A percentile compares a stretch with the other conserved stretches of the same genome.
Conservation (phyloP, 225 moss, liverwort and hornwort genomes). For the Asterella californica region DNA sequence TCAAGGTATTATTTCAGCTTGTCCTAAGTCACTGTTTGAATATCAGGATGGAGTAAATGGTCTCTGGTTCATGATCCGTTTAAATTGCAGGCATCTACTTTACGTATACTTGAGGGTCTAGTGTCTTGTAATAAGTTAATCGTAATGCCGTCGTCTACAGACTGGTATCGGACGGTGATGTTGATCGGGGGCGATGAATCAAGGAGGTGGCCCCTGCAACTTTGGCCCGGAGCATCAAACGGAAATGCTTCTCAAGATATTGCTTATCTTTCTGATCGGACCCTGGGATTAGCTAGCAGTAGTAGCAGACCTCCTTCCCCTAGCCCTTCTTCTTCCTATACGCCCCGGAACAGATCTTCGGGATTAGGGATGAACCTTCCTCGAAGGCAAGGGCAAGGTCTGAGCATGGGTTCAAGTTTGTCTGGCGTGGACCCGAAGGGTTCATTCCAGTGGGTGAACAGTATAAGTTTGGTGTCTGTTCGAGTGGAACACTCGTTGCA, state of each 20-base stretch:
- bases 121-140: neutral
- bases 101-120: neutral
- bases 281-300: conserved; percentile 69
- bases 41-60: neutral
- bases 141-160: conserved; percentile 35
- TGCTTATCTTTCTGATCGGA: conserved; percentile 68
- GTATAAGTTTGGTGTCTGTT: conserved; percentile 80
- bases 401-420: conserved; percentile 28
- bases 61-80: neutral
- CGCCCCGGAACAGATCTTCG: conserved; percentile 64
- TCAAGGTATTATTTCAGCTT: conserved; percentile 56
- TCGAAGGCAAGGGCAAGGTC: conserved; percentile 57
- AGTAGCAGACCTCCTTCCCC: conserved; percentile 86
- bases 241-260: conserved; percentile 61
- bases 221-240: conserved; percentile 49
- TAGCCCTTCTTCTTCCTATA: conserved; percentile 64
- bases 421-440: conserved; percentile 49
- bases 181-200: conserved; percentile 68
- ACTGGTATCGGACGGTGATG: conserved; percentile 87
- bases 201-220: conserved; percentile 84
- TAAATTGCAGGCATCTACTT: neutral
- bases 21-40: neutral
- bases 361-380: conserved; percentile 46
- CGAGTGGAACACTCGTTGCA: conserved; percentile 82
- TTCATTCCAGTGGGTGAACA: conserved; percentile 88